Base-by-base conservation (phyloP, 176 grass and related monocot species). In the Eragrostis nindensis region DNA sequence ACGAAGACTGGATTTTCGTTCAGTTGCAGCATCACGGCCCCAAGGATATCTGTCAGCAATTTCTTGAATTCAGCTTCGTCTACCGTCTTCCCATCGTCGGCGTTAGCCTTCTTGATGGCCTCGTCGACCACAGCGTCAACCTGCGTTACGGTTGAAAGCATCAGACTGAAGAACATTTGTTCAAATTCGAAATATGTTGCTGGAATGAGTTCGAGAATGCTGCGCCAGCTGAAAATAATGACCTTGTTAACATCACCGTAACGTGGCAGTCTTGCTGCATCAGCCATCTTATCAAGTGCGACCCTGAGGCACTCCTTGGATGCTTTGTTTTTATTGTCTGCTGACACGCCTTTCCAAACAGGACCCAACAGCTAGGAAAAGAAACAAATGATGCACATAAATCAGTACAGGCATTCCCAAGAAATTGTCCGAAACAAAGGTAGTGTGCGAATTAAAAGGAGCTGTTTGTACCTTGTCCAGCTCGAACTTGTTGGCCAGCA, bases 401-500 rank as follows among this genome's bases (percentile, higher is more conserved):
- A 19, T 64, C 38, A 54, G 38, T 21, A 68, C 21, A 24, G 39
- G 15, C 62, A 18, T 39, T 5, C 38, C 30, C 26, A 42, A n/a
- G 18, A 74, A 82, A 15, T 15, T 44, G 8, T 21, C 24, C 6
- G 36, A 60, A 46, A 36, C 14, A 44, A 30, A 50, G 27, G 2
- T 36, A 16, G n/a, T 48, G 18, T 6, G 69, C 15, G n/a, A 27
- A 45, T 1, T 11, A 2, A 12, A 9, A 19, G 17, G 16, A 7
- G 70, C 13, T 69, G 65, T 30, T 10, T 32, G 60, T 79, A 94
- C 92, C 92, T 92, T 94, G n/a, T 92, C 87, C 45, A 92, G 27
- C 82, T 94, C 92, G 77, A 94, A 90, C 47, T 92, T 94, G 74
- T 85, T 90, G 26, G 61, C 64, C 24, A 98, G 88, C n/a, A 98